Conservation (phyloP, 768 basidiomycete genomes). For the Pleurotus tuoliensis region DNA sequence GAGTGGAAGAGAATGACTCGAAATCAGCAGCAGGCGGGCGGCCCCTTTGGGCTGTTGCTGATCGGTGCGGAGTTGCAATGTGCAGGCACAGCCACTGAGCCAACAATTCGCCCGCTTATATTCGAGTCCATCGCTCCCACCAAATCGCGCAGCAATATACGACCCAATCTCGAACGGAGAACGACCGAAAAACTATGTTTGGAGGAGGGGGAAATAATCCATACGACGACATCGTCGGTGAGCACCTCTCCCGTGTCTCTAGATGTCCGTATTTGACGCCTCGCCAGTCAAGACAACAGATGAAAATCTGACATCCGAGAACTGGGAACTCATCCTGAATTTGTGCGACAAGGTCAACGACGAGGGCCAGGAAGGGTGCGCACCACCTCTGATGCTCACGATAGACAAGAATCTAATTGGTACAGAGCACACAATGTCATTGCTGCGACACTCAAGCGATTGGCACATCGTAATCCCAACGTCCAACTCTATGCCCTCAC, state of each 20-base stretch:
- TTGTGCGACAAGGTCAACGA: conserved; percentile 96
- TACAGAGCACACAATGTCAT: conserved; percentile 85
- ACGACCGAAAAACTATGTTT: conserved; percentile 52
- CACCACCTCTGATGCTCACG: conserved; percentile 6
- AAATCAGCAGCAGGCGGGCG: not conserved
- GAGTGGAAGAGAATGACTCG: not conserved
- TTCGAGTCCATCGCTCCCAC: not conserved
- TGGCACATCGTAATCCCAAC: conserved; percentile 92
- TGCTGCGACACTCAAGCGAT: conserved; percentile 81
- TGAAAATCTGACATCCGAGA: conserved; percentile 90
- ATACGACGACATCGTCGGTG: conserved; percentile 92
- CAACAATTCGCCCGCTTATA: conserved; percentile 1
- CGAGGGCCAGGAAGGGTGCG: conserved; percentile 83
- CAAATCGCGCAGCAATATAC: conserved; percentile 1
- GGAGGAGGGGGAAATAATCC: conserved; percentile 62
- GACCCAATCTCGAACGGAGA: not conserved
- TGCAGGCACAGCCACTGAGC: conserved; percentile 25
- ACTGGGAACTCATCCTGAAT: conserved; percentile 93
- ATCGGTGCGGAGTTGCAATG: conserved; percentile 15
- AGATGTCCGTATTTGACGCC: no score
- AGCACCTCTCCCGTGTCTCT: conserved; percentile 26
- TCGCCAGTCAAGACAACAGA: conserved; percentile 88
- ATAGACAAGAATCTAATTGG: conserved; percentile 2
- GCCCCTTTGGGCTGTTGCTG: not conserved
- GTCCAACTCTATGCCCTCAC: conserved; percentile 94